Conservation (phyloP, 1,139 yeast species). For the Geotrichum histeridarum region DNA sequence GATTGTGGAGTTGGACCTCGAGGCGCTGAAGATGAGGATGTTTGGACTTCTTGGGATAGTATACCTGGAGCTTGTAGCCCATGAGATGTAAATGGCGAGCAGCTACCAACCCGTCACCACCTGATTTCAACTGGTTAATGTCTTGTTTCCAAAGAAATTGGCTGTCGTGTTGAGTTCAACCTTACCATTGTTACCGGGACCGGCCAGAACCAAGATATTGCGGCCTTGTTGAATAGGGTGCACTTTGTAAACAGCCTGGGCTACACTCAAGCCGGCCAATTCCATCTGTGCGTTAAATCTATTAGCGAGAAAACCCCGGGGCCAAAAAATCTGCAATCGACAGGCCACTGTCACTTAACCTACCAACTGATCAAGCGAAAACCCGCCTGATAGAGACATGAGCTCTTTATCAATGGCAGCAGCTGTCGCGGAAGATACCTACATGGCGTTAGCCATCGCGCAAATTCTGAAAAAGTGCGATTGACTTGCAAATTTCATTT, state of each 20-base stretch:
- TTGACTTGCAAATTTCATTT: constrained; percentile 6
- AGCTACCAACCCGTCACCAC: constrained; percentile 94
- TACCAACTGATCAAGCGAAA: constrained; percentile 78
- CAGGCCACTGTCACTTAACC: constrained; percentile 20
- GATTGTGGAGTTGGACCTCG: constrained; percentile 53
- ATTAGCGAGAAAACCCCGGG: too few relatives aligned
- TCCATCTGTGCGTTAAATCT: constrained; percentile 54
- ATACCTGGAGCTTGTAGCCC: constrained; percentile 67
- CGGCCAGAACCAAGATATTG: constrained; percentile 66
- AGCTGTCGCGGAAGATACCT: constrained; percentile 41
- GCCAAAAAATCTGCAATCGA: too few relatives aligned
- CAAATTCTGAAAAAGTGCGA: background rate
- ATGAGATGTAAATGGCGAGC: constrained; percentile 82
- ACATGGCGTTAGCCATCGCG: background rate
- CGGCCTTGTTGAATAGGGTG: constrained; percentile 44
- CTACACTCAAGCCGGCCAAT: constrained; percentile 90
- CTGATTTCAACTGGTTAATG: constrained; percentile 18
- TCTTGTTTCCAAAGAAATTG: background rate
- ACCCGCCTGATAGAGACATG: constrained; percentile 62
- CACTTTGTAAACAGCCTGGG: constrained; percentile 69
- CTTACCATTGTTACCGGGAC: constrained; percentile 90
- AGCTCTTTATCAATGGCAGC: constrained; percentile 76
- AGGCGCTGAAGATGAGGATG: constrained; percentile 41
- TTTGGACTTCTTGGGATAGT: constrained; percentile 41
- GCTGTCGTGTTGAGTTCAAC: background rate